Conservation (phyloP, 805 yeast genomes). For the Nadsonia fulvescens region DNA sequence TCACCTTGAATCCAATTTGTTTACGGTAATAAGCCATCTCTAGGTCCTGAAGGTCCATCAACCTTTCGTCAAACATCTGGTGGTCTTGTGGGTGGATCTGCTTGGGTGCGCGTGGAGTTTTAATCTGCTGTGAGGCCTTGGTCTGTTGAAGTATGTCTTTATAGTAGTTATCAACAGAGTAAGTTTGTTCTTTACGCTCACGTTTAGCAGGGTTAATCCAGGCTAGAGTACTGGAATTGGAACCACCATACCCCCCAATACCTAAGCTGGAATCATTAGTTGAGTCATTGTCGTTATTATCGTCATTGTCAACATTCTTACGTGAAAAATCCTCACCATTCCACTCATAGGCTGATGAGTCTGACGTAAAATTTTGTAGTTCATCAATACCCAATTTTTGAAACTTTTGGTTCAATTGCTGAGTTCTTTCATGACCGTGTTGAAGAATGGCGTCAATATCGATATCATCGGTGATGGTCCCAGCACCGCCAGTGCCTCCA, state of each 20-base stretch:
- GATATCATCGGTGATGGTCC: constrained; percentile 23
- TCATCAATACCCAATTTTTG: constrained; percentile 81
- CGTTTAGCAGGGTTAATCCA: constrained; percentile 76
- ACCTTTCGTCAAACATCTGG: constrained; percentile 63
- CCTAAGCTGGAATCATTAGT: constrained; percentile 12
- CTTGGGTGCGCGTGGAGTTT: constrained; percentile 65
- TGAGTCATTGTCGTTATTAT: constrained; percentile 12
- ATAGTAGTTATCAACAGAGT: constrained; percentile 75
- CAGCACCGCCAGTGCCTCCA: constrained; percentile 12
- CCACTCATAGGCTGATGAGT: constrained; percentile 85
- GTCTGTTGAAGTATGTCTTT: constrained; percentile 62
- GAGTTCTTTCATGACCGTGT: constrained; percentile 70
- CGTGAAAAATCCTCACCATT: constrained; percentile 76
- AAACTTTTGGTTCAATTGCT: constrained; percentile 61
- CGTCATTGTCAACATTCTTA: constrained; percentile 17
- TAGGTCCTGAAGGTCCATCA: constrained; percentile 57
- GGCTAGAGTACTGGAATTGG: constrained; percentile 26
- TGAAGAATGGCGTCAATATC: constrained; percentile 59
- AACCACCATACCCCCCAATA: too few relatives aligned
- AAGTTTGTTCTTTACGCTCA: constrained; percentile 43
- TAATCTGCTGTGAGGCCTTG: constrained; percentile 21
- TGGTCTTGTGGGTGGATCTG: constrained; percentile 69
- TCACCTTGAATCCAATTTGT: constrained; percentile 42
- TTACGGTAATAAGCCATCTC: constrained; percentile 68
- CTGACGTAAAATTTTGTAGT: constrained; percentile 78